Percentiles rank a stretch among this genome's conserved stretches.
Evolutionary conservation across 805 yeast genomes (phyloP).

Genomic region (Hanseniaspora nectarophila): DNA sequence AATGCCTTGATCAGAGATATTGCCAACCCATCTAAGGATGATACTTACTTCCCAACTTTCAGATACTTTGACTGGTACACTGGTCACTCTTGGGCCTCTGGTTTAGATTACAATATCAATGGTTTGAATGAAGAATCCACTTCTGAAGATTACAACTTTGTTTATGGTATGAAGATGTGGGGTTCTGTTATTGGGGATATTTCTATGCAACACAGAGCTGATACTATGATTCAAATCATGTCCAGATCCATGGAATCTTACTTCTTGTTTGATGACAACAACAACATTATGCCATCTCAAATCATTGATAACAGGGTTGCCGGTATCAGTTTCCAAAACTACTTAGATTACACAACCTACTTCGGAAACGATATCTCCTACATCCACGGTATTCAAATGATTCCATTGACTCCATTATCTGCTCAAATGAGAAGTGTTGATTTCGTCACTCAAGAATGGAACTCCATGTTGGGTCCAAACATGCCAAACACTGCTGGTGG

Average conservation of each 20-base stretch:
- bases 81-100: constrained; percentile 71
- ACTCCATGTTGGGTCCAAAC: constrained; percentile 33
- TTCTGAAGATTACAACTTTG: constrained; percentile 60
- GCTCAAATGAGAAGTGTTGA: constrained; percentile 41
- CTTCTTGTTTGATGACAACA: constrained; percentile 15
- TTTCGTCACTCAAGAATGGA: constrained; percentile 53
- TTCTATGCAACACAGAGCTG: constrained; percentile 43
- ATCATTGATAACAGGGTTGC: constrained; percentile 54
- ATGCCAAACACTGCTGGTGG: constrained; percentile 38
- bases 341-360: constrained; percentile 60
- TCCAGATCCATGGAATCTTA: constrained; percentile 36
- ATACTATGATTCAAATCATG: constrained; percentile 50
- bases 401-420: constrained; percentile 56
- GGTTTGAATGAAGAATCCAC: constrained; percentile 64
- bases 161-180: constrained; percentile 60
- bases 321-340: constrained; percentile 64
- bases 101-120: constrained; percentile 48
- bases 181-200: constrained; percentile 44
- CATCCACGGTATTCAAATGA: constrained; percentile 70
- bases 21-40: constrained; percentile 47
- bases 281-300: constrained; percentile 19
- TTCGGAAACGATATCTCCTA: constrained; percentile 53
- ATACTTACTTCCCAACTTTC: constrained; percentile 48
- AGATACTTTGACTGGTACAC: constrained; percentile 59
- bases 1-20: constrained; percentile 54